Evolutionary conservation across 2,329 filamentous ascomycete genomes (phyloP).

Genomic region (Onygenales sp.): DNA sequence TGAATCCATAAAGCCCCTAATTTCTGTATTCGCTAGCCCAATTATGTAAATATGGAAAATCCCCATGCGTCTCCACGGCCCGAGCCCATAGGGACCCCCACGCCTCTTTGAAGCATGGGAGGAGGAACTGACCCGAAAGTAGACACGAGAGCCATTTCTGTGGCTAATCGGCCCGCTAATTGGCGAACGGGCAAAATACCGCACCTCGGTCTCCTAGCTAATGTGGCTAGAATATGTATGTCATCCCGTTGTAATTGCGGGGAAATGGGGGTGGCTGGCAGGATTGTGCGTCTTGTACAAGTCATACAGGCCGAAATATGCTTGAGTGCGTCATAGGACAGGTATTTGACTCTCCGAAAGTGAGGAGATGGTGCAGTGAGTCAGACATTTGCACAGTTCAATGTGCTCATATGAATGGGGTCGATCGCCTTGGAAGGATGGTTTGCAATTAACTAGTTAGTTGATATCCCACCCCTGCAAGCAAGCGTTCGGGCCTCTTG

Average conservation of each 20-base stretch:
- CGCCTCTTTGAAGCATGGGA: not conserved
- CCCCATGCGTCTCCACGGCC: not conserved
- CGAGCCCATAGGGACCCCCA: not conserved
- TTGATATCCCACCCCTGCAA: no score
- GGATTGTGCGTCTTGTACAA: not conserved
- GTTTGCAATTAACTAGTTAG: no score
- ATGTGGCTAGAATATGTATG: not conserved
- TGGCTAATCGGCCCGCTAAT: not conserved
- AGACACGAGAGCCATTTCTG: not conserved
- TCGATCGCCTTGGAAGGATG: no score
- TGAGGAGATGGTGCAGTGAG: no score
- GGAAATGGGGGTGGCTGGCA: not conserved
- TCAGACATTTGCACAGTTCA: no score
- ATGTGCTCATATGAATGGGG: no score
- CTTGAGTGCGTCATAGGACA: no score
- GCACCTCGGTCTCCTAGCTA: not conserved
- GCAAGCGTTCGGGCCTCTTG: no score
- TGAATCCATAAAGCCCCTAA: not conserved
- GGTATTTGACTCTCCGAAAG: no score
- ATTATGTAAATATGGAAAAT: slow-evolving; percentile 2
- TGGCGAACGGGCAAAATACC: not conserved
- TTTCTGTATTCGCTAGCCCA: not conserved
- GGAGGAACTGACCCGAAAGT: not conserved
- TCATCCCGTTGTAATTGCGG: not conserved
- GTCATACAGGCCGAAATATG: no score